Evolutionary conservation across 352 stramenopile genomes (phyloP).

Genomic region (Phytophthora pinifolia): DNA sequence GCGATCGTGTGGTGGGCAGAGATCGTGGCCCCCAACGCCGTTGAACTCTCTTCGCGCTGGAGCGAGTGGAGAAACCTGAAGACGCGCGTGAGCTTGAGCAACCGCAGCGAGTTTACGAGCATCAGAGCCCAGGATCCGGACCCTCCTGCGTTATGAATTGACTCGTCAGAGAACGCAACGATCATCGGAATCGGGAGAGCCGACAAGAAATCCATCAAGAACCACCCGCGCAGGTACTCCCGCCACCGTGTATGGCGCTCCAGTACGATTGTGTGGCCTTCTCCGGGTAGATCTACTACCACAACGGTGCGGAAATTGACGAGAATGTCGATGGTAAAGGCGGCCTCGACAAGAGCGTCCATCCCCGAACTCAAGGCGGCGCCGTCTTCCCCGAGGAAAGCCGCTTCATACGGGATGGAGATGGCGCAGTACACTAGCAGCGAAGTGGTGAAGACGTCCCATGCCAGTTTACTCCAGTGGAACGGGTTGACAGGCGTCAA

Average conservation of each 20-base stretch:
- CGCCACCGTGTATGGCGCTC: conserved; percentile 27
- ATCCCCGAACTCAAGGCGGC: conserved; percentile 26
- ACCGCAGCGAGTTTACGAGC: conserved; percentile 64
- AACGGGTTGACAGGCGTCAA: conserved; percentile 48
- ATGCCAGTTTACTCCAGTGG: conserved; percentile 46
- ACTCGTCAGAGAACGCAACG: conserved; percentile 21
- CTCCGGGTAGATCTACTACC: conserved; percentile 31
- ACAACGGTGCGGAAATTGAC: conserved; percentile 57
- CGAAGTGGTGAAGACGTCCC: conserved; percentile 47
- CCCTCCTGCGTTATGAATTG: conserved; percentile 9
- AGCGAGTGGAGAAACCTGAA: conserved; percentile 85
- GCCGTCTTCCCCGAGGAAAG: conserved; percentile 45
- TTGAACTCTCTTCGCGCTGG: conserved; percentile 51
- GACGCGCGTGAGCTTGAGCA: conserved; percentile 86
- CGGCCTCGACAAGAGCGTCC: conserved; percentile 45
- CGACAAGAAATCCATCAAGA: conserved; percentile 68
- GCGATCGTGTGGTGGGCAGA: conserved; percentile 50
- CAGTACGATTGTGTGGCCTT: conserved; percentile 41
- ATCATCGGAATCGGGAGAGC: conserved; percentile 56
- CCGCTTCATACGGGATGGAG: conserved; percentile 62
- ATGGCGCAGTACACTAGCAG: conserved; percentile 58
- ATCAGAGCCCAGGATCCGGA: conserved; percentile 34
- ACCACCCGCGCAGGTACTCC: conserved; percentile 70
- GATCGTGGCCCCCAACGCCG: conserved; percentile 25
- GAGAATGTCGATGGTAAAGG: conserved; percentile 58